Evolutionary conservation across 208 protist genomes (phyloP).

Genomic region (Crithidia acanthocephali): DNA sequence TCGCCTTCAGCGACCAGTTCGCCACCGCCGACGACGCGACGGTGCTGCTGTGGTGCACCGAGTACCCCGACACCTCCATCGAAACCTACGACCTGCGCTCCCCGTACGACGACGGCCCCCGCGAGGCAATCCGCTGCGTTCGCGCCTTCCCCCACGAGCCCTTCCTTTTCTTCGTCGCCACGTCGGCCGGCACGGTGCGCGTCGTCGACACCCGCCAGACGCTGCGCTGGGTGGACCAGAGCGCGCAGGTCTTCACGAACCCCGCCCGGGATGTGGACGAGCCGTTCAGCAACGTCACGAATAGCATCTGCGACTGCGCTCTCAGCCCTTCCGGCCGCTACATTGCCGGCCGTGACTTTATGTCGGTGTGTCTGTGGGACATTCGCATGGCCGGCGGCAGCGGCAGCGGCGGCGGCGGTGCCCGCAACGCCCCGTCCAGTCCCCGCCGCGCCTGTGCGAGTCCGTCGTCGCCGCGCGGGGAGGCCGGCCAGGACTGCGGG

Average conservation of each 20-base stretch:
- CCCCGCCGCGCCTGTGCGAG: constrained; percentile 6
- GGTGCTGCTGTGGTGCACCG: constrained; percentile 88
- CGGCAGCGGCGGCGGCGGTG: constrained; percentile 15
- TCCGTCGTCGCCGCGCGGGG: neutral
- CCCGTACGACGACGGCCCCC: constrained; percentile 53
- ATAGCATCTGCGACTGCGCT: constrained; percentile 77
- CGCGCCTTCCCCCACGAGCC: constrained; percentile 79
- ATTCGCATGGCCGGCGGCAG: constrained; percentile 54
- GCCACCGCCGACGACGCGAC: constrained; percentile 83
- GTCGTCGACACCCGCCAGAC: constrained; percentile 84
- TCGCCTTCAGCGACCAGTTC: constrained; percentile 80
- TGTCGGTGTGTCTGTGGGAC: constrained; percentile 86
- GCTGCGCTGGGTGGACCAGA: constrained; percentile 69
- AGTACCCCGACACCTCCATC: constrained; percentile 86
- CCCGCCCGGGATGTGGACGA: constrained; percentile 50
- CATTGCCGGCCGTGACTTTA: constrained; percentile 80
- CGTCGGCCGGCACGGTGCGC: constrained; percentile 72
- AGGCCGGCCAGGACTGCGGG: constrained; percentile 18
- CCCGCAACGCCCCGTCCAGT: constrained; percentile 30
- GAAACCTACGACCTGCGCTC: constrained; percentile 75
- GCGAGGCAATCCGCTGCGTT: constrained; percentile 68
- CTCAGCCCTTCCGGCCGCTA: constrained; percentile 87
- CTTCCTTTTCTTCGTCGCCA: constrained; percentile 83
- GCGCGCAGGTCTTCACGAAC: constrained; percentile 68
- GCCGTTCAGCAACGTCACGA: constrained; percentile 58